Conservation (phyloP, 2,329 filamentous ascomycete genomes). For the Pyrenochaeta sp. region DNA sequence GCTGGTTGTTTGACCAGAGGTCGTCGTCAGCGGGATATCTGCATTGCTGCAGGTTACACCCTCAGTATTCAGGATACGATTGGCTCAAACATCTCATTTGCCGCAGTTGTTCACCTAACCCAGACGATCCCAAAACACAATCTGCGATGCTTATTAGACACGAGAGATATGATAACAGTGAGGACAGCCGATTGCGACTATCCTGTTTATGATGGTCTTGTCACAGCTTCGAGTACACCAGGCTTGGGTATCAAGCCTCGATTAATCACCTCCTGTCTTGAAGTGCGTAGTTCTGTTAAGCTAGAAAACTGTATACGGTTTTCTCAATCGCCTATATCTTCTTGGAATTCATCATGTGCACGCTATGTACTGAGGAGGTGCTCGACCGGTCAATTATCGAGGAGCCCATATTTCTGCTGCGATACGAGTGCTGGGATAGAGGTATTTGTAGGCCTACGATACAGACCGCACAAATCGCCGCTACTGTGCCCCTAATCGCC, state of each 20-base stretch:
- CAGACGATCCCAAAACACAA: slow-evolving; percentile 1
- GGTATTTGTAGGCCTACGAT: too few relatives aligned
- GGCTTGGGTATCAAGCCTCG: not conserved
- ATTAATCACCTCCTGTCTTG: too few relatives aligned
- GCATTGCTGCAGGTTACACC: slow-evolving; percentile 18
- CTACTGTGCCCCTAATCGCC: too few relatives aligned
- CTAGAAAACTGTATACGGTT: too few relatives aligned
- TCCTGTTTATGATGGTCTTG: not conserved
- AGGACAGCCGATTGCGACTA: not conserved
- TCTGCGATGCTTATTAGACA: slow-evolving; percentile 2
- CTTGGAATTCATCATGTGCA: too few relatives aligned
- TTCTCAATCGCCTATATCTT: too few relatives aligned
- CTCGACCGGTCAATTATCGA: too few relatives aligned
- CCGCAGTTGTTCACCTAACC: slow-evolving; percentile 18
- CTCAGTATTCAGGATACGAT: slow-evolving; percentile 32
- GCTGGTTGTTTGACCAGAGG: slow-evolving; percentile 14
- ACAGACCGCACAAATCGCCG: too few relatives aligned
- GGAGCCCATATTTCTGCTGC: too few relatives aligned
- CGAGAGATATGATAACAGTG: not conserved
- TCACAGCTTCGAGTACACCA: not conserved
- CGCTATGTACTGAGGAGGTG: too few relatives aligned
- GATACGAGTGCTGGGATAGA: too few relatives aligned
- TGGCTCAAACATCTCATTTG: slow-evolving; percentile 38
- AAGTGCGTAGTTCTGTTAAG: too few relatives aligned
- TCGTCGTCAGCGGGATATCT: slow-evolving; percentile 28